Evolutionary conservation across 169 alveolate species (phyloP).

Genomic region (Plasmodium adleri): DNA sequence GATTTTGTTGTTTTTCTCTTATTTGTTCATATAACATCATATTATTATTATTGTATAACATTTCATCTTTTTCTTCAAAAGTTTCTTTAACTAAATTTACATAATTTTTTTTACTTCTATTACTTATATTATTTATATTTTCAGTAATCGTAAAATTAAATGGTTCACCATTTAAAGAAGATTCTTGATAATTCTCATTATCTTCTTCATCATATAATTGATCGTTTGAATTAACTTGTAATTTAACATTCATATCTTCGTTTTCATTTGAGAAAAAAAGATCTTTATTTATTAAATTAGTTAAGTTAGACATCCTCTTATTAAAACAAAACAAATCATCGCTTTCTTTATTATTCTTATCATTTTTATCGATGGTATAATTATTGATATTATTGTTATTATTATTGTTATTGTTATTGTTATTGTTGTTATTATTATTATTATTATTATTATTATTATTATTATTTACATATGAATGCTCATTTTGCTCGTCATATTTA

Average conservation of each 20-base stretch:
- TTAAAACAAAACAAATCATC: conserved; percentile 64
- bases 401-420: neutral
- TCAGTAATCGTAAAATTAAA: conserved; percentile 24
- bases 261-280: conserved; percentile 38
- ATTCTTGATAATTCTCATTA: neutral
- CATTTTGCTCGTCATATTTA: neutral
- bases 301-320: conserved; percentile 43
- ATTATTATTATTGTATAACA: neutral
- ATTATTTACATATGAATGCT: neutral
- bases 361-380: neutral
- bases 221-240: neutral
- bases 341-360: conserved; percentile 9
- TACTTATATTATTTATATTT: too few species aligned
- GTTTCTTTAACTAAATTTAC: neutral
- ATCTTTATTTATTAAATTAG: conserved; percentile 63
- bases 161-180: conserved; percentile 37
- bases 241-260: conserved; percentile 8
- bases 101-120: too few species aligned
- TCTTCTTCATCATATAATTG: neutral
- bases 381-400: neutral
- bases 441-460: neutral
- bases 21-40: neutral
- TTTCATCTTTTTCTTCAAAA: neutral
- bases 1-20: neutral
- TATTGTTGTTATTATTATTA: conserved; percentile 2